These are phyloP conservation scores for Leishmania martiniquensis DNA, from an alignment of 208 protist genomes.

Conservation along the genomic window DNA sequence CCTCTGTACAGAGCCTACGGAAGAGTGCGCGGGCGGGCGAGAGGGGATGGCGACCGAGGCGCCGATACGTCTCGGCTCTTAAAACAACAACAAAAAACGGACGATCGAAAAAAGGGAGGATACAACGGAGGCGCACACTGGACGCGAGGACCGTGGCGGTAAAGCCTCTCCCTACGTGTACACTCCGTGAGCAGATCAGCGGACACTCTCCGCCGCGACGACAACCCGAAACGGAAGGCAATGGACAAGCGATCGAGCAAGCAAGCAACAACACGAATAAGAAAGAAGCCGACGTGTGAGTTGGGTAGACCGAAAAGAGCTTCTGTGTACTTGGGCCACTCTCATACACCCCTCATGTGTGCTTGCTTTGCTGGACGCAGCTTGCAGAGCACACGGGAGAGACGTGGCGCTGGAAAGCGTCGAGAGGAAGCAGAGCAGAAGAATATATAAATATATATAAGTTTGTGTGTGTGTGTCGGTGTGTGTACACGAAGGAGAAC, in stretches of 20 bases:
- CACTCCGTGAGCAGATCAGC: background rate
- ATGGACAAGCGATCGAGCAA: background rate
- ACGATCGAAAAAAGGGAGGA: too few species aligned
- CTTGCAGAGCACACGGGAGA: background rate
- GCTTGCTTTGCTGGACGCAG: background rate
- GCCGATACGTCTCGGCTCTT: background rate
- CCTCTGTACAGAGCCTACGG: background rate
- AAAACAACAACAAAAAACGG: background rate
- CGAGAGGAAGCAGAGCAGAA: background rate
- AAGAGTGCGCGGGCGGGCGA: background rate
- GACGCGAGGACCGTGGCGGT: background rate
- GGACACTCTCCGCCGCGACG: background rate
- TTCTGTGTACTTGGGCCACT: background rate
- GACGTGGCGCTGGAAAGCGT: background rate
- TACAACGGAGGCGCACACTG: too few species aligned
- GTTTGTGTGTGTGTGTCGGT: too few species aligned
- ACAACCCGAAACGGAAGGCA: background rate
- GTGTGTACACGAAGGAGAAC: background rate
- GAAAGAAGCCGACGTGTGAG: background rate
- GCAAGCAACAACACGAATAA: background rate
- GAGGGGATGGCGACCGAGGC: too few species aligned
- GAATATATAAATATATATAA: background rate
- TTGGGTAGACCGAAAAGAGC: background rate
- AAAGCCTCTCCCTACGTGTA: too few species aligned
- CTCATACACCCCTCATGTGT: background rate